Base-by-base conservation (phyloP, 2,329 filamentous ascomycete species). In the Cytospora schulzeri region DNA sequence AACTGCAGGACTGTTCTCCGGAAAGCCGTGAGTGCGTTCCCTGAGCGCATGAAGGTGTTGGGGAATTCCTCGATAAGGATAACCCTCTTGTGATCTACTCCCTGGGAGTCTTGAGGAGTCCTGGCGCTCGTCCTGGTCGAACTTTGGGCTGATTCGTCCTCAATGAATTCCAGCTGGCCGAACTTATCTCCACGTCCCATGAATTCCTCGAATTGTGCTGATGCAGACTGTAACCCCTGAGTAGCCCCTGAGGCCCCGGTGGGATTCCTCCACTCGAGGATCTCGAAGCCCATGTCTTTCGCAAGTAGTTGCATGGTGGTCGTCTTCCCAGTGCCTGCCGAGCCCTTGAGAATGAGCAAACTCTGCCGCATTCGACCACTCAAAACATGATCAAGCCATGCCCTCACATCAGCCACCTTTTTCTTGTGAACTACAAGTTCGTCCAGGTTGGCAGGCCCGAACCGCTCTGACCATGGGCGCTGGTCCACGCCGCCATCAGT, bases 351-450 rank as follows among this genome's bases (percentile, higher is more conserved):
- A 31, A 99, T 82, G 64, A 97, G 83, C 64, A 97, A 74, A 66
- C 91, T 85, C 80, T 96, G 88, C 66, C 85, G 81, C 75, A 85
- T 77, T 45, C 81, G 80, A 19, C 91, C 91, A 29, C 77, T 75
- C 67, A 92, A 84, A 22, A 92, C 91, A 72, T 89, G 86, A 52
- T 91, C 86, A 38, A 99, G 79, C 93, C 95, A 98, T 65, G 79
- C 83, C 65, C 88, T 86, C 54, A 98, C 93, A 77, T 98, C 93
- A 2, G 86, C 79, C 7, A 98, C 91, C 76, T 99, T 99, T 71
- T 87, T 95, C 80, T 96, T 97, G 76, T 99, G 93, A 22, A 99
- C 94, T 0, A 91, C 94, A 54, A 99, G 80, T 77, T 98, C 94
- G 19, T 93, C 88, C 15, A 97, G 75, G 69, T 85, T 90, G 3